Evolutionary conservation across 1,284 basidiomycete genomes (phyloP).

Genomic region (Moesziomyces sp.): DNA sequence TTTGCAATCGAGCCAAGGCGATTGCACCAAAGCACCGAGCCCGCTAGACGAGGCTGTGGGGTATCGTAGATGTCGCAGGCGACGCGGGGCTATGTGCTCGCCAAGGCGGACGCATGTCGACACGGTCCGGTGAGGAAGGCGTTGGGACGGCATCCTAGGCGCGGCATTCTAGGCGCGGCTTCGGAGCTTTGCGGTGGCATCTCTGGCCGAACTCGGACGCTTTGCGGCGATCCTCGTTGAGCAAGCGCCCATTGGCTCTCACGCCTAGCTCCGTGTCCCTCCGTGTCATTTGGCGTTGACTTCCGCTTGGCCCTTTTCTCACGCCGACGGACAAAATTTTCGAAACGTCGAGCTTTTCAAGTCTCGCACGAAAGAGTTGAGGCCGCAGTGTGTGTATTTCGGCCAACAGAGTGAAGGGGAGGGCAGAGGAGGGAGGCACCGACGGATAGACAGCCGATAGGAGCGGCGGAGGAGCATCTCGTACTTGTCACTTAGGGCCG

Average conservation of each 20-base stretch:
- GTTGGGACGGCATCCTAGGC: neutral
- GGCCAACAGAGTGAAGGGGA: too few species aligned
- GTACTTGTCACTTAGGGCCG: neutral
- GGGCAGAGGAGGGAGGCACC: neutral
- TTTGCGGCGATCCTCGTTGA: slow-evolving; percentile 9
- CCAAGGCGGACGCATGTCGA: neutral
- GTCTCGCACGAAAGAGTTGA: slow-evolving; percentile 6
- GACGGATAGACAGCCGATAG: neutral
- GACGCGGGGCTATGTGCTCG: too few species aligned
- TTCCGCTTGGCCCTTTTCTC: neutral
- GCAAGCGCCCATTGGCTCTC: too few species aligned
- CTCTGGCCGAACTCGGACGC: slow-evolving; percentile 27
- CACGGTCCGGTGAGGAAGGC: slow-evolving; percentile 9
- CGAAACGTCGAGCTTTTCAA: neutral
- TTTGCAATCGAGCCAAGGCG: slow-evolving; percentile 6
- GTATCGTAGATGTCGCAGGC: too few species aligned
- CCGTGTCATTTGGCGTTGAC: too few species aligned
- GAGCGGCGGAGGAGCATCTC: neutral
- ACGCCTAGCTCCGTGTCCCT: too few species aligned
- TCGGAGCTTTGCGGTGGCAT: slow-evolving; percentile 16
- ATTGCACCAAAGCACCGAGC: neutral
- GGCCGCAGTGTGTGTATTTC: too few species aligned
- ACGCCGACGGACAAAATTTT: slow-evolving; percentile 1
- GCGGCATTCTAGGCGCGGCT: too few species aligned
- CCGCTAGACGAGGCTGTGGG: too few species aligned